Evolutionary conservation across 2,329 filamentous ascomycete species (phyloP).

Genomic region (Drechslerella dactyloides): DNA sequence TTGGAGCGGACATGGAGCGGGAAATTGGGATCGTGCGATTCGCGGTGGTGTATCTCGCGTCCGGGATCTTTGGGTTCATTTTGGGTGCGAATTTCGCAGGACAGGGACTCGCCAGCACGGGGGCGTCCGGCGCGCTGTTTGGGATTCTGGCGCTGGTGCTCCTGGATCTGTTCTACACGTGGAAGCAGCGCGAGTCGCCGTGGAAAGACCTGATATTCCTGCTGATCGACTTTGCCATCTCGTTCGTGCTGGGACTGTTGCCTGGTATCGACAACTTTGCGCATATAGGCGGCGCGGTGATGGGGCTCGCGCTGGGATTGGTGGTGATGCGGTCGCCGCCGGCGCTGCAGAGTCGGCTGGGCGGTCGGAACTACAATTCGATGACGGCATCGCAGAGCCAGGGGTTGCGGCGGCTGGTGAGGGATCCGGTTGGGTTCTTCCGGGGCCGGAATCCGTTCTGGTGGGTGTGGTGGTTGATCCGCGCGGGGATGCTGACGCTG

Average conservation of each 20-base stretch:
- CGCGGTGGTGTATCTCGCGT: conserved; percentile 83
- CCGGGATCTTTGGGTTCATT: conserved; percentile 94
- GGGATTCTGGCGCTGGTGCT: conserved; percentile 87
- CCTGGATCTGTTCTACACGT: conserved; percentile 90
- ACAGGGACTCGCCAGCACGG: conserved; percentile 67
- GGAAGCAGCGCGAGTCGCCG: conserved; percentile 77
- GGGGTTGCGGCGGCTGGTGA: conserved; percentile 61
- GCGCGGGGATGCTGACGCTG: conserved; percentile 77
- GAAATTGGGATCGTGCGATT: conserved; percentile 88
- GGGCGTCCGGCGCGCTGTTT: conserved; percentile 88
- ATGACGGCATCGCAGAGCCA: conserved; percentile 64
- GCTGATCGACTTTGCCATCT: conserved; percentile 81
- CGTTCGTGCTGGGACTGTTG: conserved; percentile 88
- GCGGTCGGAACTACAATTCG: conserved; percentile 72
- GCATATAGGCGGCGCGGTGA: conserved; percentile 93
- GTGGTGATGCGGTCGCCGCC: conserved; percentile 89
- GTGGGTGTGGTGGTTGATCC: conserved; percentile 97
- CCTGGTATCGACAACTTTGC: conserved; percentile 96
- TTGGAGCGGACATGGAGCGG: conserved; percentile 90
- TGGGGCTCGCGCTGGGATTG: conserved; percentile 85
- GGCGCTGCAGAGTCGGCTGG: conserved; percentile 74
- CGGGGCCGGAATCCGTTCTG: conserved; percentile 89
- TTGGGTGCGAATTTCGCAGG: conserved; percentile 92
- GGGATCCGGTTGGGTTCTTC: conserved; percentile 78
- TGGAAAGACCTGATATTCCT: conserved; percentile 87